Evolutionary conservation across 768 basidiomycete species (phyloP).

Genomic region (Naganishia vaughanmartiniae): DNA sequence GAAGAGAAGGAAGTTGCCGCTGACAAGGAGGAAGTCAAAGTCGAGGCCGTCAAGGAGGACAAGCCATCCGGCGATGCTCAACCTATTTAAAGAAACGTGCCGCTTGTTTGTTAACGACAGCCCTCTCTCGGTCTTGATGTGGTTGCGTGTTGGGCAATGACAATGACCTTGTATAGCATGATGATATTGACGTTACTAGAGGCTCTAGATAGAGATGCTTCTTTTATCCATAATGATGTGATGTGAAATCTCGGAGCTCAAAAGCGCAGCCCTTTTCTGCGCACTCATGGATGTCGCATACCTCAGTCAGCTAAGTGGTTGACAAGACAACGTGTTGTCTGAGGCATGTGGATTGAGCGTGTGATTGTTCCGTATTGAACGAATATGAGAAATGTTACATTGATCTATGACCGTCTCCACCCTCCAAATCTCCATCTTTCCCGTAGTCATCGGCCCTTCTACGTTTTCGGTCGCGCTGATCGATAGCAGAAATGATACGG

Average conservation of each 20-base stretch:
- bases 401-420: neutral
- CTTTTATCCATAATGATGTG: neutral
- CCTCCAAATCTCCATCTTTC: neutral
- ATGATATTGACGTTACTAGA: constrained; percentile 17
- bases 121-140: neutral
- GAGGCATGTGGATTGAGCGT: too few species aligned
- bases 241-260: neutral
- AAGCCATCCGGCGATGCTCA: constrained; percentile 24
- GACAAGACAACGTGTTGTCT: too few species aligned
- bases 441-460: neutral
- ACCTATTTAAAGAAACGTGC: constrained; percentile 6
- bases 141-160: neutral
- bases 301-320: too few species aligned
- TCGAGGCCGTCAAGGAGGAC: constrained; percentile 23
- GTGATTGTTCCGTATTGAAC: neutral
- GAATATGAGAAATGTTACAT: constrained; percentile 2
- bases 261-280: too few species aligned
- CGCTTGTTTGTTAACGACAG: neutral
- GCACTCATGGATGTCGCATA: too few species aligned
- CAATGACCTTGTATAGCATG: constrained; percentile 15
- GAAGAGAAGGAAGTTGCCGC: constrained; percentile 39
- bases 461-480: neutral
- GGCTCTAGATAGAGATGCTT: neutral
- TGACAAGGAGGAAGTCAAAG: constrained; percentile 40
- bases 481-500: neutral